Conservation (phyloP, 345 rosid genomes). For the Fremontodendron californicum region DNA sequence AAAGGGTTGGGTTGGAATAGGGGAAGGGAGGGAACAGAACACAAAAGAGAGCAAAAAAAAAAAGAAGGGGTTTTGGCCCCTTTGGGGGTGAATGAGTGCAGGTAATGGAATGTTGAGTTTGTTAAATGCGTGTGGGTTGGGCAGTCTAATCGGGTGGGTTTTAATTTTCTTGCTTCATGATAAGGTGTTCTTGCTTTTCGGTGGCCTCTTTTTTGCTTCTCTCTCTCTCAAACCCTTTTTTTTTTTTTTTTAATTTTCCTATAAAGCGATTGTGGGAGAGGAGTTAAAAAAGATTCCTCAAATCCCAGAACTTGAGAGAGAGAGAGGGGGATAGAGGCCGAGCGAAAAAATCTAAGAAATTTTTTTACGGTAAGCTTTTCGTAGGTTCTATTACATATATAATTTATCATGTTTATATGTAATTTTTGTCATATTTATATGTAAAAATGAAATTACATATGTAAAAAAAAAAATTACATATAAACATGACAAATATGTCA, state of each 20-base stretch:
- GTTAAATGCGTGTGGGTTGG: slow-evolving; percentile 55
- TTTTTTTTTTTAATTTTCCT: slow-evolving; percentile 13
- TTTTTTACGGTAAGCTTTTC: too few relatives aligned
- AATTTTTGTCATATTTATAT: too few relatives aligned
- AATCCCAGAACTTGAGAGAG: slow-evolving; percentile 51
- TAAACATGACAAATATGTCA: too few relatives aligned
- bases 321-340: neutral
- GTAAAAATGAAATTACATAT: too few relatives aligned
- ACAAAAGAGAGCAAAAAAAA: neutral
- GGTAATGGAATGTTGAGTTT: neutral
- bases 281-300: slow-evolving; percentile 52
- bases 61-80: neutral
- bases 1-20: neutral
- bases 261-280: slow-evolving; percentile 22
- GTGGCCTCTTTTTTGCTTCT: slow-evolving; percentile 37
- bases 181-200: slow-evolving; percentile 85
- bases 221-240: slow-evolving; percentile 41
- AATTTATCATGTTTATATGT: too few relatives aligned
- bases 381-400: too few relatives aligned
- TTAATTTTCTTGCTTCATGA: slow-evolving; percentile 69
- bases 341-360: too few relatives aligned
- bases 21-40: neutral
- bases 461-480: too few relatives aligned
- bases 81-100: slow-evolving; percentile 24
- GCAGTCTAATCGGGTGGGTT: slow-evolving; percentile 49